Evolutionary conservation across 2,329 filamentous ascomycete genomes (phyloP).

Genomic region (Emergomyces pasteurianus): DNA sequence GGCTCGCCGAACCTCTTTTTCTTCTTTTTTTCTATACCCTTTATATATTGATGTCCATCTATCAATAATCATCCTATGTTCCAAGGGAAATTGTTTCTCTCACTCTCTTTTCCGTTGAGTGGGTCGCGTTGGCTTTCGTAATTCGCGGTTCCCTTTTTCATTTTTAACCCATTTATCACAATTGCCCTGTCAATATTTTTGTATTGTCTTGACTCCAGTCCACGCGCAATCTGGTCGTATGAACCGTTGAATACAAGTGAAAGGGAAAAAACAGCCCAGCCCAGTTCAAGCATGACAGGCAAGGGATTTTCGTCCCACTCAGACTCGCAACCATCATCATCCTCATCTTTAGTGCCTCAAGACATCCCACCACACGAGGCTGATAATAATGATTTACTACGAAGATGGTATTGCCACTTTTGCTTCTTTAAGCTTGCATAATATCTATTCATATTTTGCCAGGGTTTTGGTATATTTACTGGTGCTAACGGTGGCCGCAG

Average conservation of each 20-base stretch:
- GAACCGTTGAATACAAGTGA: background rate
- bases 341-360: background rate
- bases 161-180: background rate
- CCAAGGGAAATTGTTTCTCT: too few relatives aligned
- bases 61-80: background rate
- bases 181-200: background rate
- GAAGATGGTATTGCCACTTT: background rate
- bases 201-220: background rate
- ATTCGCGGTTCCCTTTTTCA: too few relatives aligned
- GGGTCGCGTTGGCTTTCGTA: too few relatives aligned
- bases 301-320: background rate
- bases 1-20: too few relatives aligned
- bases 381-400: background rate
- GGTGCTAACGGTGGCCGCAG: background rate
- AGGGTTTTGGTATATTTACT: background rate
- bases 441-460: background rate
- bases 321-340: background rate
- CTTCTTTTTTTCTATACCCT: too few relatives aligned
- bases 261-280: background rate
- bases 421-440: background rate
- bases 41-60: background rate
- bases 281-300: background rate
- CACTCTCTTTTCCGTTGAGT: too few relatives aligned
- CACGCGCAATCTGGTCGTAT: background rate
- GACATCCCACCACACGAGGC: background rate